These are phyloP conservation scores for Suillus occidentalis DNA, from an alignment of 768 basidiomycete genomes.

Conservation along the genomic window DNA sequence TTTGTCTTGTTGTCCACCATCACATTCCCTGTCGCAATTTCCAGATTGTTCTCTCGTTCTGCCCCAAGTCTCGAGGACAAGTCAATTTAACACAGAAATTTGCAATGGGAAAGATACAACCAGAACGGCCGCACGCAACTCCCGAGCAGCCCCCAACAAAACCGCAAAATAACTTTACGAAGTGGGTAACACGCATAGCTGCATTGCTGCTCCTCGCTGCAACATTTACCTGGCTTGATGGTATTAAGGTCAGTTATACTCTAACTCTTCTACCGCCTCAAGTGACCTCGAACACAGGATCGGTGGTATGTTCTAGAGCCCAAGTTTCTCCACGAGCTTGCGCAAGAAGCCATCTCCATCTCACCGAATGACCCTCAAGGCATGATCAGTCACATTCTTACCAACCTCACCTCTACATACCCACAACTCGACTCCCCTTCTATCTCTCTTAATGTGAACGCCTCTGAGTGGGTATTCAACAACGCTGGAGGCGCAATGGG, in stretches of 20 bases:
- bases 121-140: not conserved
- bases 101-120: conserved; percentile 19
- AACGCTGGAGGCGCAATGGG: conserved; percentile 99
- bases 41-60: not conserved
- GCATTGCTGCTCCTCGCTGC: conserved; percentile 30
- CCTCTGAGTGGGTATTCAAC: conserved; percentile 90
- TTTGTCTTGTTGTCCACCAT: not conserved
- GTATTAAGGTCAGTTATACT: conserved; percentile 52
- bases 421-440: conserved; percentile 50
- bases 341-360: conserved; percentile 68
- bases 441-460: conserved; percentile 54
- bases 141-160: not conserved
- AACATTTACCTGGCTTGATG: conserved; percentile 54
- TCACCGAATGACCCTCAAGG: conserved; percentile 63
- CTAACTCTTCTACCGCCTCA: not conserved
- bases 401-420: conserved; percentile 75
- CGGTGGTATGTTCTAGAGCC: conserved; percentile 90
- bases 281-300: conserved; percentile 45
- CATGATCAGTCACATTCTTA: conserved; percentile 81
- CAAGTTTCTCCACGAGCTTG: conserved; percentile 65
- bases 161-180: conserved; percentile 19
- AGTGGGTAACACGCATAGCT: conserved; percentile 34
- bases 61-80: not conserved
- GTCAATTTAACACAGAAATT: not conserved
- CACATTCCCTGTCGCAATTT: not conserved